Conservation (phyloP, 768 basidiomycete genomes). For the Tricholoma sp. region DNA sequence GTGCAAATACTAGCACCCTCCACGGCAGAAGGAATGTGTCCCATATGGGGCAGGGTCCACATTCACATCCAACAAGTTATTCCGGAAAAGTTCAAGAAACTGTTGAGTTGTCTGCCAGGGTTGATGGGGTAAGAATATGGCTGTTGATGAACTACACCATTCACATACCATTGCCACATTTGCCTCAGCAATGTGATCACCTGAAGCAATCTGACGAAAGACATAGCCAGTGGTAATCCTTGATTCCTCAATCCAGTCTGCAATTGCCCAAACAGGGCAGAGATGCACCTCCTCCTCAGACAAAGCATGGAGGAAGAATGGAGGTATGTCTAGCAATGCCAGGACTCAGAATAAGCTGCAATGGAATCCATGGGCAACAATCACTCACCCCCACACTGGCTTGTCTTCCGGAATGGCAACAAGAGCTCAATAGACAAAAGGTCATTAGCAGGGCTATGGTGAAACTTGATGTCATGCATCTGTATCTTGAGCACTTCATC, state of each 20-base stretch:
- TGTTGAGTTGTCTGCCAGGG: slow-evolving; percentile 28
- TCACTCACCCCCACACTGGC: slow-evolving; percentile 23
- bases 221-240: too few relatives aligned
- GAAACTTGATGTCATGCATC: slow-evolving; percentile 15
- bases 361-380: too few relatives aligned
- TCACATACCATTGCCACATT: slow-evolving; percentile 21
- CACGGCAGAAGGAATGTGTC: slow-evolving; percentile 36
- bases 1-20: slow-evolving; percentile 37
- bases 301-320: too few relatives aligned
- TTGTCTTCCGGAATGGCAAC: slow-evolving; percentile 24
- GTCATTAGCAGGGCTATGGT: too few relatives aligned
- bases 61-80: slow-evolving; percentile 35
- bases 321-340: too few relatives aligned
- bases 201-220: too few relatives aligned
- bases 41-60: slow-evolving; percentile 34
- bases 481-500: slow-evolving; percentile 31
- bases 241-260: too few relatives aligned
- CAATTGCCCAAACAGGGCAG: too few relatives aligned
- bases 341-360: too few relatives aligned
- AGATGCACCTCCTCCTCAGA: too few relatives aligned
- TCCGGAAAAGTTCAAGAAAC: slow-evolving; percentile 33
- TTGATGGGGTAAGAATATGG: background rate
- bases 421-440: slow-evolving; percentile 17
- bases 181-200: slow-evolving; percentile 16
- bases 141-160: background rate